Percentiles rank a stretch among this genome's conserved stretches.
Evolutionary conservation across 2,329 filamentous ascomycete species (phyloP).

Genomic region (Penicillium polonicum): DNA sequence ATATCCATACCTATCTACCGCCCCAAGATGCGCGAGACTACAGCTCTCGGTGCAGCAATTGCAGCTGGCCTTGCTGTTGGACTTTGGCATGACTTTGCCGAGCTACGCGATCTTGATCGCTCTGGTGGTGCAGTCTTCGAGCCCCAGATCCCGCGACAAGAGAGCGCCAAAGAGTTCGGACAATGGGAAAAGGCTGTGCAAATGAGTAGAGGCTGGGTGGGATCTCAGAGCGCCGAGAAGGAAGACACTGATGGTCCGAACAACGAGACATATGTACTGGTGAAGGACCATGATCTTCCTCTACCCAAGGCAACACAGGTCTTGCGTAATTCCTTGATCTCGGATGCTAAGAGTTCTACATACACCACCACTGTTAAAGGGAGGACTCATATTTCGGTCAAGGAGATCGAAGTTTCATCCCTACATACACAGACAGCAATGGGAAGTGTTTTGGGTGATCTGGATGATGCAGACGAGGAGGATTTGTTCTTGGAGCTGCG

Average conservation of each 20-base stretch:
- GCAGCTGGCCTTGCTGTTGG: slow-evolving; percentile 79
- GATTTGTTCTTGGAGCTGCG: slow-evolving; percentile 37
- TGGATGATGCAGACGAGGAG: slow-evolving; percentile 38
- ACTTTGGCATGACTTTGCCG: slow-evolving; percentile 72
- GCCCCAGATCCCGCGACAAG: slow-evolving; percentile 57
- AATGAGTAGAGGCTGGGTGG: slow-evolving; percentile 69
- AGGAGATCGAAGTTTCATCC: slow-evolving; percentile 16
- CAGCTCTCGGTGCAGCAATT: slow-evolving; percentile 82
- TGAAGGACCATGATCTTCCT: neutral
- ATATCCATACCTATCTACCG: slow-evolving; percentile 80
- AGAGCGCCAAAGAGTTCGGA: slow-evolving; percentile 60
- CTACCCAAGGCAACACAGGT: neutral
- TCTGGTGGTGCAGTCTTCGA: slow-evolving; percentile 68
- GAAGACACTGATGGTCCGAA: neutral
- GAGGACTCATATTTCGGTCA: slow-evolving; percentile 12
- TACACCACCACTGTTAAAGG: slow-evolving; percentile 5
- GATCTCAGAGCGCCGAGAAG: slow-evolving; percentile 4
- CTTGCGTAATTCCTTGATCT: neutral
- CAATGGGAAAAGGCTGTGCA: slow-evolving; percentile 72
- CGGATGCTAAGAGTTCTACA: slow-evolving; percentile 12
- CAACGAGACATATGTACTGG: neutral
- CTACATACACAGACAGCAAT: slow-evolving; percentile 16
- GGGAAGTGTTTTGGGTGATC: slow-evolving; percentile 26
- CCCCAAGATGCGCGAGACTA: slow-evolving; percentile 86
- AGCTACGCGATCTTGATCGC: slow-evolving; percentile 70